Evolutionary conservation across 345 rosid species (phyloP).

Genomic region (Eucalyptus erythrocorys): DNA sequence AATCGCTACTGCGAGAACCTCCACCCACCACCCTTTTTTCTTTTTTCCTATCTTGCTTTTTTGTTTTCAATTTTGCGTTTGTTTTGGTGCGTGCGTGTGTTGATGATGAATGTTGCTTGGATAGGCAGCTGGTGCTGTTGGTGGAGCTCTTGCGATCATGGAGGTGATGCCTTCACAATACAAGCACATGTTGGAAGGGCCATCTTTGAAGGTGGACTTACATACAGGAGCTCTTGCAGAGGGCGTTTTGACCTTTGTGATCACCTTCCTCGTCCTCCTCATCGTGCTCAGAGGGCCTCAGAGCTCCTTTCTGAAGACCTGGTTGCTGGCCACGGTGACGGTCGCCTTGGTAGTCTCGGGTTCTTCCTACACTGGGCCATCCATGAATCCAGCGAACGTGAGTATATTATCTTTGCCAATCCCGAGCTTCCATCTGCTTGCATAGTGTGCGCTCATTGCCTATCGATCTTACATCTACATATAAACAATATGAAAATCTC

Average conservation of each 20-base stretch:
- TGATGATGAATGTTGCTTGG: not conserved
- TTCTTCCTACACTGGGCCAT: conserved; percentile 68
- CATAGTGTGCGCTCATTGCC: not conserved
- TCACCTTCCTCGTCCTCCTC: conserved; percentile 55
- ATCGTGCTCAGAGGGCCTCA: conserved; percentile 73
- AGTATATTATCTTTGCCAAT: conserved; percentile 12
- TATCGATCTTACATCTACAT: not conserved
- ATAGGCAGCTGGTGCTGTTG: conserved; percentile 95
- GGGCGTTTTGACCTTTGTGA: conserved; percentile 69
- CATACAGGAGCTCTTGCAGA: conserved; percentile 86
- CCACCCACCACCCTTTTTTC: accelerated
- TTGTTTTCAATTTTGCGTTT: not conserved
- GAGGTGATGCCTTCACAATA: conserved; percentile 65
- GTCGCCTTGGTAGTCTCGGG: conserved; percentile 53
- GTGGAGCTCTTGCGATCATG: conserved; percentile 69
- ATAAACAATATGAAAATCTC: not conserved
- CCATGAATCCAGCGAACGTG: conserved; percentile 99
- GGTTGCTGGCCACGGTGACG: conserved; percentile 59
- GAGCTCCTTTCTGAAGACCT: conserved; percentile 30
- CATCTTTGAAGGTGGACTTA: conserved; percentile 57
- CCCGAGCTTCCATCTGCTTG: not conserved
- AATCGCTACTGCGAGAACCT: not conserved
- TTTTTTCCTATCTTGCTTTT: not conserved
- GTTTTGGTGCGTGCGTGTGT: not conserved
- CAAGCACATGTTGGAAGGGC: conserved; percentile 65